Evolutionary conservation across 805 yeast genomes (phyloP), one percentile per base, ranked within the genome.

Genomic region (Metschnikowia dekortorum): DNA sequence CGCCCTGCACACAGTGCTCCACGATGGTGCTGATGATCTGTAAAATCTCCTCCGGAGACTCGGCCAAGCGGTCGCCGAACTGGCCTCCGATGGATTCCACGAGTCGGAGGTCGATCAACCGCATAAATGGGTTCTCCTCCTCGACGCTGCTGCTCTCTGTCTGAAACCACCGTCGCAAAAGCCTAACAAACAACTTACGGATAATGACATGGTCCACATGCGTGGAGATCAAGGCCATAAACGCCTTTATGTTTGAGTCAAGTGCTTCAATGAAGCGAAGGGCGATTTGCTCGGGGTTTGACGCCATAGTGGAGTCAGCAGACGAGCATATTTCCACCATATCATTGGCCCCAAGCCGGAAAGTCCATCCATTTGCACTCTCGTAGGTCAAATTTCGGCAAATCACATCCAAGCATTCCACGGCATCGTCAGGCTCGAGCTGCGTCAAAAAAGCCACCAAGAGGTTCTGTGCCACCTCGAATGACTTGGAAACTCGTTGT

Each of bases 81-180:
- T 73, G 71, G 4, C 76, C 76, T 26, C 83, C 80, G 33, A 88
- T 67, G 32, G 69, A 65, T 60, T 89, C 94, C 46, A 91, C 65
- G 9, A 89, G 61, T 52, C 84, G 79, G 51, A 89, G 68, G 59
- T 86, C 85, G 6, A 82, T 67, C 35, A 87, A 67, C 48, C 79
- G 71, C 7, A 75, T 56, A 47, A 81, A 76, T n/a, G 88, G 85
- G 52, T 77, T 74, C 5, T 70, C 69, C 2, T 68, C 70, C 4
- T 59, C 65, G 22, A 58, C 56, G 0, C 50, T 48, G 30, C 41
- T 45, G 29, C 36, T 36, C n/a, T 57, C 46, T 10, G 49, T 37
- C 2, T 63, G 59, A 10, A 87, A 71, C 91, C 96, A 88, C 56
- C 83, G 70, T 50, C 76, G 75, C 53, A 92, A 67, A 0, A 83